Conservation (phyloP, 768 basidiomycete genomes). For the Hygrocybe coccinea region DNA sequence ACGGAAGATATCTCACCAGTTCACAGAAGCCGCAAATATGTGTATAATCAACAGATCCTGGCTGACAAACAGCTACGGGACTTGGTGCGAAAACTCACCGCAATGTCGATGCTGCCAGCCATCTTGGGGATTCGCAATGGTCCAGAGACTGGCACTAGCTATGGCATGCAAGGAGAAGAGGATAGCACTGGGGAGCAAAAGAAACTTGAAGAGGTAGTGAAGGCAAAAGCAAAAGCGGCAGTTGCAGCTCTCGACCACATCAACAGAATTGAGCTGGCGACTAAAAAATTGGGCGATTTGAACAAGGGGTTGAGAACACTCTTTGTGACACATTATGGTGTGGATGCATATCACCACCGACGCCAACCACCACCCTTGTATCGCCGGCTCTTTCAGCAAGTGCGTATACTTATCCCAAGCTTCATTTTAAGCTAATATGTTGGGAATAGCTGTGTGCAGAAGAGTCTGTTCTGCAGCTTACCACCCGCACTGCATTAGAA, state of each 20-base stretch:
- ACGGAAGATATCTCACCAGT: not conserved
- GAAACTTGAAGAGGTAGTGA: not conserved
- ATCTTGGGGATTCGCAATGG: not conserved
- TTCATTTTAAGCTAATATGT: not conserved
- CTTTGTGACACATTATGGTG: not conserved
- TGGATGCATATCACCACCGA: not conserved
- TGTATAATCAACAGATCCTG: not conserved
- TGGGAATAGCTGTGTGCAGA: not conserved
- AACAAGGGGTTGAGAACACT: not conserved
- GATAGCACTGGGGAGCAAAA: too few species aligned
- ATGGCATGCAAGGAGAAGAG: too few species aligned
- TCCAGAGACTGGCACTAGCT: not conserved
- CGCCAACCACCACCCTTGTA: not conserved
- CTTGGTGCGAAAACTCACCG: not conserved
- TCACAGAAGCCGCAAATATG: not conserved
- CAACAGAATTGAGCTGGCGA: not conserved
- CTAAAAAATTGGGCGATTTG: not conserved
- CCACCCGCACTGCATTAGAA: not conserved
- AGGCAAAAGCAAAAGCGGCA: not conserved
- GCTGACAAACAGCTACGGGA: not conserved
- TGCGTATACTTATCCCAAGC: not conserved
- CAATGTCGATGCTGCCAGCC: not conserved
- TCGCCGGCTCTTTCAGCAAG: not conserved
- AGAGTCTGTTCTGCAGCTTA: conserved; percentile 1
- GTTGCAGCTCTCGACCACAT: not conserved